Percentiles rank a stretch among this genome's conserved stretches.
Evolutionary conservation across 176 grass and related monocot genomes (phyloP).

Genomic region (Triticum urartu): DNA sequence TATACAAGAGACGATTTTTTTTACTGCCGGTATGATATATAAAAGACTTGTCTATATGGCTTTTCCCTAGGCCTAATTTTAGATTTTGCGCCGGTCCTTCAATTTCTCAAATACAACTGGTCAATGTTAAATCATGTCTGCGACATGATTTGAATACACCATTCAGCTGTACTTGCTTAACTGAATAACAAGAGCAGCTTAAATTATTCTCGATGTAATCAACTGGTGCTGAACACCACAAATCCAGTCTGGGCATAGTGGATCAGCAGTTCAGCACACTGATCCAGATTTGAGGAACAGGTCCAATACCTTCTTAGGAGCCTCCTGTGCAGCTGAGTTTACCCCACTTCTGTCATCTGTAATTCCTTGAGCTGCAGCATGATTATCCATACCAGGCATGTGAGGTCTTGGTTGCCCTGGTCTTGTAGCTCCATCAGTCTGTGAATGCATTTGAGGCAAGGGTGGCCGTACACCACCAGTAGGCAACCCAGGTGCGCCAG

Average conservation of each 20-base stretch:
- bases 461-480: conserved; percentile 57
- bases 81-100: neutral
- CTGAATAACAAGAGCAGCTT: neutral
- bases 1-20: neutral
- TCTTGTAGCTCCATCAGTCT: conserved; percentile 47
- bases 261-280: neutral
- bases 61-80: neutral
- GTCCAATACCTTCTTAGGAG: conserved; percentile 67
- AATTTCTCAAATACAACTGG: neutral
- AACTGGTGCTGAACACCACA: neutral
- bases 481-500: conserved; percentile 50
- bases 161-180: conserved; percentile 11
- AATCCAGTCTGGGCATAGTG: conserved; percentile 26
- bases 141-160: neutral
- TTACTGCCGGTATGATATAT: neutral
- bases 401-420: conserved; percentile 58
- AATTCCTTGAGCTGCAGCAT: conserved; percentile 35
- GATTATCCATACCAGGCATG: conserved; percentile 67
- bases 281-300: neutral
- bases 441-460: conserved; percentile 61
- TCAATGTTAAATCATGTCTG: neutral
- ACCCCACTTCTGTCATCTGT: conserved; percentile 54
- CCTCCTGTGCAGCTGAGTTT: conserved; percentile 45
- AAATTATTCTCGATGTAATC: conserved; percentile 15
- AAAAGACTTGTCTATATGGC: neutral